Evolutionary conservation across 352 stramenopile species (phyloP).

Genomic region (Phytophthora citrophthora): DNA sequence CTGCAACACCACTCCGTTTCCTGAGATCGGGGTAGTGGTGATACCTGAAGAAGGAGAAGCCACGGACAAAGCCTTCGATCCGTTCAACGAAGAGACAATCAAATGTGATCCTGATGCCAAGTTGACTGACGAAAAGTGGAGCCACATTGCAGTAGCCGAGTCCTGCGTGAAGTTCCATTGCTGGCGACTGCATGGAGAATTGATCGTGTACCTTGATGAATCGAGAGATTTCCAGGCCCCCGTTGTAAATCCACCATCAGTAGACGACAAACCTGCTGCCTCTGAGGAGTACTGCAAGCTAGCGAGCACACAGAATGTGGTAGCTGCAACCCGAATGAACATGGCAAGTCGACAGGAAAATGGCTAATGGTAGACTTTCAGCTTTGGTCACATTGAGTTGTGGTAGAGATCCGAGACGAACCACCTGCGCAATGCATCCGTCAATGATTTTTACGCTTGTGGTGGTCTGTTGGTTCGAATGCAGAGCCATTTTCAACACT

Average conservation of each 20-base stretch:
- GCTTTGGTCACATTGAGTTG: conserved; percentile 8
- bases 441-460: conserved; percentile 12
- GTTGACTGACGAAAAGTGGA: conserved; percentile 44
- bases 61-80: conserved; percentile 35
- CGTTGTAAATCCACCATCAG: conserved; percentile 44
- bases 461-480: neutral
- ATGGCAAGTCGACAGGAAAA: conserved; percentile 11
- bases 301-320: neutral
- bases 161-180: conserved; percentile 59
- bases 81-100: conserved; percentile 42
- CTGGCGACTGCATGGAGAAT: conserved; percentile 43
- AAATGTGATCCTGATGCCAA: conserved; percentile 45
- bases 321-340: conserved; percentile 4
- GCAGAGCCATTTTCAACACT: conserved; percentile 14
- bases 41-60: conserved; percentile 29
- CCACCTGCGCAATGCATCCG: conserved; percentile 11
- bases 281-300: conserved; percentile 2
- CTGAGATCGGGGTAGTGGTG: conserved; percentile 40
- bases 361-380: conserved; percentile 12
- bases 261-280: conserved; percentile 4
- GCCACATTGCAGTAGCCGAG: conserved; percentile 45
- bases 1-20: conserved; percentile 43
- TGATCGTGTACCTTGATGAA: conserved; percentile 43
- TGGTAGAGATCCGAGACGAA: neutral
- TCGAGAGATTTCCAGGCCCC: conserved; percentile 41